A percentile compares a stretch with the other conserved stretches of the same genome.
phyloP scores from a whole-genome alignment of 768 basidiomycete genomes.

The Neoboletus magnificus region DNA sequence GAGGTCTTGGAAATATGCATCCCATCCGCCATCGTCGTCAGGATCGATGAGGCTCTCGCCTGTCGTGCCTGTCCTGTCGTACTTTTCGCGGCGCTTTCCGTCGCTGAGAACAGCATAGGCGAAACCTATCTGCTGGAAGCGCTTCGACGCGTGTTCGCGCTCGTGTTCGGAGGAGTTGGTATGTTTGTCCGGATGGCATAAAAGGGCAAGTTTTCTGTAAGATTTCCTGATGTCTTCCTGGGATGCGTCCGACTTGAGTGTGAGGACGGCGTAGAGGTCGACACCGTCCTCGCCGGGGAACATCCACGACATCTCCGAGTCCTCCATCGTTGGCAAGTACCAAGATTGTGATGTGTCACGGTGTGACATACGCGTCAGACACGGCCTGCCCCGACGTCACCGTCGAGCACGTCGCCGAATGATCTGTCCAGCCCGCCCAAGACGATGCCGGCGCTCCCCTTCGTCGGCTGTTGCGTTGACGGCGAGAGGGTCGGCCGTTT shows the following conservation, averaged over 20 bases:
- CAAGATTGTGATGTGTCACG: not conserved
- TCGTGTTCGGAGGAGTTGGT: constrained; percentile 52
- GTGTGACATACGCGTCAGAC: constrained; percentile 5
- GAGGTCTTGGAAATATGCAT: constrained; percentile 88
- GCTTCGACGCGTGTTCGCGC: constrained; percentile 64
- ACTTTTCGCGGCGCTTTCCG: constrained; percentile 66
- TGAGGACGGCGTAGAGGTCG: constrained; percentile 76
- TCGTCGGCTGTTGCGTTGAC: not conserved
- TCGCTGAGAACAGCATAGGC: constrained; percentile 89
- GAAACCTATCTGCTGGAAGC: constrained; percentile 92
- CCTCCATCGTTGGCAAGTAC: constrained; percentile 52
- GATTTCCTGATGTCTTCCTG: constrained; percentile 74
- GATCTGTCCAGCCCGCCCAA: not conserved
- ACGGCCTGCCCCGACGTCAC: too few species aligned
- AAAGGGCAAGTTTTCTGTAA: constrained; percentile 80
- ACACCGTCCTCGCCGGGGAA: constrained; percentile 71
- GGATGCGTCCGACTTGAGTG: constrained; percentile 50
- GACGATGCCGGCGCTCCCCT: too few species aligned
- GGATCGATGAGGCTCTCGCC: constrained; percentile 69
- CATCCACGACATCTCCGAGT: constrained; percentile 65
- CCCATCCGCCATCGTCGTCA: constrained; percentile 84
- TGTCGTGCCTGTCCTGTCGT: constrained; percentile 84
- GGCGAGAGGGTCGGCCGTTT: not conserved
- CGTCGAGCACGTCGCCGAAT: not conserved
- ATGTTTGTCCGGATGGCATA: constrained; percentile 91